phyloP scores from a whole-genome alignment of 257 asterid genomes.

The Nicotiana obtusifolia region DNA sequence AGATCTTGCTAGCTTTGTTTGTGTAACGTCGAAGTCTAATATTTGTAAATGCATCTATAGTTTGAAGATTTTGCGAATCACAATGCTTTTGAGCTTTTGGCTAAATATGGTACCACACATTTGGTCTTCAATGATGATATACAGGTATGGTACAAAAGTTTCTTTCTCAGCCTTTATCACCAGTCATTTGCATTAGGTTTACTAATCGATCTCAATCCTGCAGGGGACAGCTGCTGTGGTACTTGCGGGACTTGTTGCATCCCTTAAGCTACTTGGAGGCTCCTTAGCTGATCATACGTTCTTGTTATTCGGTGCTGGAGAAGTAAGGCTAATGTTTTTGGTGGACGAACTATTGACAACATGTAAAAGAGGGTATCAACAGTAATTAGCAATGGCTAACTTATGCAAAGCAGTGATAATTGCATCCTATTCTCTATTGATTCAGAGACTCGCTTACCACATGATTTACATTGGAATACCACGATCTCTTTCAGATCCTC shows the following conservation, averaged over 20 bases:
- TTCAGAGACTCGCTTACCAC: not conserved
- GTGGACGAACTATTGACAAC: not conserved
- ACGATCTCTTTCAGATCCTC: not conserved
- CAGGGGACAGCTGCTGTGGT: slow-evolving; percentile 98
- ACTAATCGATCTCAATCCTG: slow-evolving; percentile 18
- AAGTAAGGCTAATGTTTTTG: slow-evolving; percentile 33
- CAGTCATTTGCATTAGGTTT: not conserved
- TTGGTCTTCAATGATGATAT: slow-evolving; percentile 91
- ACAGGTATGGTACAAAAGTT: slow-evolving; percentile 43
- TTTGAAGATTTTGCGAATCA: slow-evolving; percentile 17
- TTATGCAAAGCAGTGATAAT: not conserved
- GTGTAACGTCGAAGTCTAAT: not conserved
- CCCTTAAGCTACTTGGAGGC: slow-evolving; percentile 83
- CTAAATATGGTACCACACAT: slow-evolving; percentile 85
- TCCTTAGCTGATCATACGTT: slow-evolving; percentile 81
- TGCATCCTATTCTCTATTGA: not conserved
- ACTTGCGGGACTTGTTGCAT: slow-evolving; percentile 87
- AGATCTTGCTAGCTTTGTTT: not conserved
- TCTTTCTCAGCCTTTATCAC: not conserved
- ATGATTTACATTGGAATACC: not conserved
- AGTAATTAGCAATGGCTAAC: not conserved
- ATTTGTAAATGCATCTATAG: slow-evolving; percentile 28
- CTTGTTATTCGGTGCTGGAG: slow-evolving; percentile 98
- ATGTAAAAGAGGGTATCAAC: not conserved
- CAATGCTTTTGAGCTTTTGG: slow-evolving; percentile 21